Evolutionary conservation across 1,284 basidiomycete species (phyloP).

Genomic region (Austroboletus niveus): DNA sequence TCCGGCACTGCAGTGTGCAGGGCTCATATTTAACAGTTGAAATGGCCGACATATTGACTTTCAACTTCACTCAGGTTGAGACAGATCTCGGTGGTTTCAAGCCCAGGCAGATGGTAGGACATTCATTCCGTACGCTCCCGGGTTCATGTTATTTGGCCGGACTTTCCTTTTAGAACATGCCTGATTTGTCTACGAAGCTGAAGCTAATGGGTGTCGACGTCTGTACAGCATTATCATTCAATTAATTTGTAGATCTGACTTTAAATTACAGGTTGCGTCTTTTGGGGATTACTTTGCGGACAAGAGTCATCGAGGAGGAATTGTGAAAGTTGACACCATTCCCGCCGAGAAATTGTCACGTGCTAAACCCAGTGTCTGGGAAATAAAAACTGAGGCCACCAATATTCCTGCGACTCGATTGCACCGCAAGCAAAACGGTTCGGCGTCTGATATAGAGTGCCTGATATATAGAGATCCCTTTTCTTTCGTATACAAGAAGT

Average conservation of each 20-base stretch:
- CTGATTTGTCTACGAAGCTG: conserved; percentile 61
- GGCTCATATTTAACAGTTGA: conserved; percentile 41
- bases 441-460: conserved; percentile 49
- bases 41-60: conserved; percentile 75
- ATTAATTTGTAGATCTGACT: conserved; percentile 5
- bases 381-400: conserved; percentile 18
- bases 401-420: background rate
- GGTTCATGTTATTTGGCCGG: conserved; percentile 26
- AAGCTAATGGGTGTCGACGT: conserved; percentile 78
- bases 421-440: conserved; percentile 24
- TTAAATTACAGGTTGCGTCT: conserved; percentile 50
- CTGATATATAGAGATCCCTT: conserved; percentile 76
- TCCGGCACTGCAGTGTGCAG: no score
- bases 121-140: conserved; percentile 27
- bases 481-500: conserved; percentile 70
- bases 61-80: conserved; percentile 63
- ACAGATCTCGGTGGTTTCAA: conserved; percentile 46
- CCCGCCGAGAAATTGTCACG: background rate
- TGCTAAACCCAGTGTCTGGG: background rate
- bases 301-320: conserved; percentile 24
- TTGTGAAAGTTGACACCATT: conserved; percentile 2
- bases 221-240: conserved; percentile 10
- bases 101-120: conserved; percentile 46
- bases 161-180: conserved; percentile 39
- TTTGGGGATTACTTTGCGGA: conserved; percentile 79